These are phyloP conservation scores for Bombardia bombarda DNA, from an alignment of 495 filamentous ascomycete genomes.

Conservation along the genomic window DNA sequence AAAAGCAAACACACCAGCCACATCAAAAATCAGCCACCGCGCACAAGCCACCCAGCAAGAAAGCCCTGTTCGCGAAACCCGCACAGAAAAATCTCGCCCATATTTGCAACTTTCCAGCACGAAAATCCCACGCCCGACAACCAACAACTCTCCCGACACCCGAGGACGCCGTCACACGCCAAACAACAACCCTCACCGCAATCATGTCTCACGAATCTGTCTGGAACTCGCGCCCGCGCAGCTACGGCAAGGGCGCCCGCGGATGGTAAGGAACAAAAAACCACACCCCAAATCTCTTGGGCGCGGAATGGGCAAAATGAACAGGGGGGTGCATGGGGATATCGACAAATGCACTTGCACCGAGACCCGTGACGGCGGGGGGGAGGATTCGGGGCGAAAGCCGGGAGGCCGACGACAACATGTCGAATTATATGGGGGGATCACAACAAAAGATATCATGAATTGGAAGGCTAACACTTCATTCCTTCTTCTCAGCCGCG, in stretches of 20 bases:
- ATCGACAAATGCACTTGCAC: too few relatives aligned
- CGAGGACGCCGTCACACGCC: neutral
- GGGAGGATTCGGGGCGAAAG: too few relatives aligned
- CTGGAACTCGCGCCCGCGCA: slow-evolving; percentile 97
- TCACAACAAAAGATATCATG: too few relatives aligned
- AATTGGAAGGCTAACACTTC: too few relatives aligned
- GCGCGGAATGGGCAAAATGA: neutral
- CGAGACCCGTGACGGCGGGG: too few relatives aligned
- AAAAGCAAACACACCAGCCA: slow-evolving; percentile 2
- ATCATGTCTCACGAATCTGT: slow-evolving; percentile 98
- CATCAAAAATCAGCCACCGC: slow-evolving; percentile 6
- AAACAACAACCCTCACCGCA: slow-evolving; percentile 8
- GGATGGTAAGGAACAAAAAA: slow-evolving; percentile 60
- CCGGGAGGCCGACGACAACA: too few relatives aligned
- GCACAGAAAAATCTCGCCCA: slow-evolving; percentile 24
- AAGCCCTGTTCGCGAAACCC: slow-evolving; percentile 14
- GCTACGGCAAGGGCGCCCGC: slow-evolving; percentile 91
- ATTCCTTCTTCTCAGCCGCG: slow-evolving; percentile 74
- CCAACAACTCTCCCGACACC: slow-evolving; percentile 1
- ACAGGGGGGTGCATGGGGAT: too few relatives aligned
- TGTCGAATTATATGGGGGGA: too few relatives aligned
- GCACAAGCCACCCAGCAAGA: slow-evolving; percentile 13
- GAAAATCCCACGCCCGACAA: neutral
- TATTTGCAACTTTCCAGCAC: slow-evolving; percentile 6
- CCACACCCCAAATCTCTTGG: neutral